A percentile compares a stretch with the other conserved stretches of the same genome.
phyloP scores from a whole-genome alignment of 192 early-diverging fungal genomes.

The Coemansia sp. region DNA sequence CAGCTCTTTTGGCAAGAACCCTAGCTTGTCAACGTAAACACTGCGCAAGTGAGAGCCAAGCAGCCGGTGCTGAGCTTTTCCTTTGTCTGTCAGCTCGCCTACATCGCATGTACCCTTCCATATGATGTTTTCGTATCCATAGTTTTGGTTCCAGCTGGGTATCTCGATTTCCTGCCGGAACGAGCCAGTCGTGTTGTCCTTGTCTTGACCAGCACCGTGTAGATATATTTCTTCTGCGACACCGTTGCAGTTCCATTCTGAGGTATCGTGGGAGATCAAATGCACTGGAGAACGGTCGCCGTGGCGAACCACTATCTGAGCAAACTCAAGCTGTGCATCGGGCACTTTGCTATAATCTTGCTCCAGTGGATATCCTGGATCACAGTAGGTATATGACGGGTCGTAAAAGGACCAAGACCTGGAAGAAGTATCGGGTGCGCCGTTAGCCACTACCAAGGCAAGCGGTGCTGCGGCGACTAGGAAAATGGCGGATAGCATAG shows the following conservation, averaged over 20 bases:
- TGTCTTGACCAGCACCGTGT: conserved; percentile 22
- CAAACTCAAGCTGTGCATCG: conserved; percentile 54
- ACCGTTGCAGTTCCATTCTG: conserved; percentile 42
- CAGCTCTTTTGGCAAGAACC: conserved; percentile 42
- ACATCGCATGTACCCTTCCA: conserved; percentile 55
- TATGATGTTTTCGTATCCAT: conserved; percentile 37
- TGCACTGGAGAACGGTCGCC: conserved; percentile 56
- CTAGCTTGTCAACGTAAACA: conserved; percentile 57
- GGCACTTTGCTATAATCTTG: conserved; percentile 30
- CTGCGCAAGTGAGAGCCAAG: conserved; percentile 50
- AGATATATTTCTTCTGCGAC: conserved; percentile 38
- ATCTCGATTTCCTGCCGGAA: conserved; percentile 46
- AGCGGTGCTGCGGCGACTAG: neutral
- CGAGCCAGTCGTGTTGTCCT: conserved; percentile 39
- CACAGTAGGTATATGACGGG: conserved; percentile 41
- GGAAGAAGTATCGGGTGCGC: neutral
- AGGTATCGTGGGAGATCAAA: conserved; percentile 39
- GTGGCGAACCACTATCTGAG: conserved; percentile 62
- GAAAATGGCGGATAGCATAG: neutral
- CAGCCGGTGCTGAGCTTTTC: conserved; percentile 53
- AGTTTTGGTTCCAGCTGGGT: conserved; percentile 41
- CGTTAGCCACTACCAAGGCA: conserved; percentile 14
- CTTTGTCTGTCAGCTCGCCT: conserved; percentile 64
- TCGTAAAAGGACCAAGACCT: conserved; percentile 19
- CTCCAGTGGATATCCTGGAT: conserved; percentile 29